phyloP scores from a whole-genome alignment of 768 basidiomycete genomes.

The Boletus pseudo-olivaceus region DNA sequence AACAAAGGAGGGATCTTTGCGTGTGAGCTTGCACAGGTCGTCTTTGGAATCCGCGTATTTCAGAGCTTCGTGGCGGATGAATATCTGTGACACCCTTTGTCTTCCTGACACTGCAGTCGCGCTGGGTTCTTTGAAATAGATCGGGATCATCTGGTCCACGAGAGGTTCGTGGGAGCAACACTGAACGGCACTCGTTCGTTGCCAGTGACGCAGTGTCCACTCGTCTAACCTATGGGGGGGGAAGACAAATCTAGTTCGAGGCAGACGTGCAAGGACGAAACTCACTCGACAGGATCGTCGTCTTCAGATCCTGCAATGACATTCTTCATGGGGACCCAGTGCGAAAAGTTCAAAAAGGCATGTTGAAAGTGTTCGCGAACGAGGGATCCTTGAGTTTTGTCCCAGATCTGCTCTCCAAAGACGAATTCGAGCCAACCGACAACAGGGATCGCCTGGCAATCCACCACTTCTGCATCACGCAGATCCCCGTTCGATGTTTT shows the following conservation, averaged over 20 bases:
- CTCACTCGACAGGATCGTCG: not conserved
- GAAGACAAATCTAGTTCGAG: not conserved
- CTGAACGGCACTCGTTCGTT: not conserved
- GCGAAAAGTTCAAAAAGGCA: slow-evolving; percentile 3
- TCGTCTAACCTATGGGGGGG: not conserved
- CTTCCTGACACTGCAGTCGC: not conserved
- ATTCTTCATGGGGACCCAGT: slow-evolving; percentile 1
- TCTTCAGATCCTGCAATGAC: not conserved
- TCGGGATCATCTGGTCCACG: slow-evolving; percentile 7
- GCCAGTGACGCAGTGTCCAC: not conserved
- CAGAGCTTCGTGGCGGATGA: slow-evolving; percentile 1
- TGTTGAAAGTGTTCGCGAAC: not conserved
- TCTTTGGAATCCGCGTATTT: not conserved
- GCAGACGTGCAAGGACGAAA: not conserved
- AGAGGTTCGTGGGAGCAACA: not conserved
- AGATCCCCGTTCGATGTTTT: not conserved
- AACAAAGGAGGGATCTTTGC: not conserved
- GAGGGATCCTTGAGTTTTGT: not conserved
- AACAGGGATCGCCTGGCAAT: slow-evolving; percentile 3
- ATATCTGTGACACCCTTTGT: slow-evolving; percentile 2
- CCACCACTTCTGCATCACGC: not conserved
- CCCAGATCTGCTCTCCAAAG: not conserved
- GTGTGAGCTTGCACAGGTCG: not conserved
- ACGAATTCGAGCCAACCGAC: not conserved
- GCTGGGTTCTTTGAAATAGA: slow-evolving; percentile 2